Conservation (phyloP, 192 early-diverging fungal species). For the Umbelopsis vinacea region DNA sequence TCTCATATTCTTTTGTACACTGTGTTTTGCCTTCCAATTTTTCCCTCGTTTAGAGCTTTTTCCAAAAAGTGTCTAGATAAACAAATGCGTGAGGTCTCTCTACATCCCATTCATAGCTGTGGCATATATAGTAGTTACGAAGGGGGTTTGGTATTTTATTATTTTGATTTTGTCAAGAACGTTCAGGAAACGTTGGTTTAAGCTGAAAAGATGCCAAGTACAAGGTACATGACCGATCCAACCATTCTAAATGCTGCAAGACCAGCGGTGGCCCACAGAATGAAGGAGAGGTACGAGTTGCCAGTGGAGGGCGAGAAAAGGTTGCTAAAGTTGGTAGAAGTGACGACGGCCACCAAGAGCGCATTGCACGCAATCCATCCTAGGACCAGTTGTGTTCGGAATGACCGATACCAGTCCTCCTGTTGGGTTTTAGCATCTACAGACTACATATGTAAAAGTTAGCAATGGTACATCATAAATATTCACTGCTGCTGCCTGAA, state of each 20-base stretch:
- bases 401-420: conserved; percentile 87
- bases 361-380: conserved; percentile 86
- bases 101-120: too few relatives aligned
- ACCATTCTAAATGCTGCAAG: conserved; percentile 76
- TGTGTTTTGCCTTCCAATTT: neutral
- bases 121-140: too few relatives aligned
- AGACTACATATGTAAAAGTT: conserved; percentile 32
- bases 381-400: conserved; percentile 83
- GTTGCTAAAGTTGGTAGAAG: conserved; percentile 55
- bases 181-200: neutral
- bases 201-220: conserved; percentile 52
- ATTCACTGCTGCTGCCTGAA: neutral
- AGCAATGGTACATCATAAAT: neutral
- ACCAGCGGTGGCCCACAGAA: conserved; percentile 83
- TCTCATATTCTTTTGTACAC: neutral
- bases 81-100: too few relatives aligned
- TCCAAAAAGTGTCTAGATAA: too few relatives aligned
- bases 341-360: conserved; percentile 71
- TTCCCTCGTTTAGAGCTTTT: too few relatives aligned
- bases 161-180: neutral
- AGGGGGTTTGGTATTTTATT: neutral
- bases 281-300: conserved; percentile 76
- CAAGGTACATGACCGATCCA: conserved; percentile 70
- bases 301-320: conserved; percentile 30
- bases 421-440: conserved; percentile 71